These are phyloP conservation scores for Cerioporus squamosus DNA, from an alignment of 1,284 basidiomycete species.

Conservation along the genomic window DNA sequence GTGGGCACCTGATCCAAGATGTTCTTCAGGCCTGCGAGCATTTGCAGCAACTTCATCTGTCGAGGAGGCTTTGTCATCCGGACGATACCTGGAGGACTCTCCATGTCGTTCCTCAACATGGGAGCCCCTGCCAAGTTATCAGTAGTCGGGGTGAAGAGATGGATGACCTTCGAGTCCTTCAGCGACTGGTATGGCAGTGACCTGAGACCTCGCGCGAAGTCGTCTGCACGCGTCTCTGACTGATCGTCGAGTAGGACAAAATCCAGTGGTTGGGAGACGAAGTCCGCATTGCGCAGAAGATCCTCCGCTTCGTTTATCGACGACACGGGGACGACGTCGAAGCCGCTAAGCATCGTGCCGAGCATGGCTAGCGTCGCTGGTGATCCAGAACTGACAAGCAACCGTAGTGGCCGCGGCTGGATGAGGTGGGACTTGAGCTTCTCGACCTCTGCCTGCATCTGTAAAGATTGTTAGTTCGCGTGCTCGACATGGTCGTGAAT, in stretches of 20 bases:
- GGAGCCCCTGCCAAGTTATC: slow-evolving; percentile 52
- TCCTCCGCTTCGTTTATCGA: slow-evolving; percentile 51
- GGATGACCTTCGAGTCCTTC: slow-evolving; percentile 64
- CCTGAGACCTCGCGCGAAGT: slow-evolving; percentile 52
- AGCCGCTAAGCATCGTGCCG: slow-evolving; percentile 58
- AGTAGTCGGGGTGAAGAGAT: slow-evolving; percentile 72
- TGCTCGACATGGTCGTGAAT: background rate
- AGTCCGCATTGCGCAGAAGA: slow-evolving; percentile 41
- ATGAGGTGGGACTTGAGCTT: slow-evolving; percentile 48
- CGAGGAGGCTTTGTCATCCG: slow-evolving; percentile 75
- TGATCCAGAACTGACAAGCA: slow-evolving; percentile 65
- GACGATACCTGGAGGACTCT: slow-evolving; percentile 51
- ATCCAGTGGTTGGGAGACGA: slow-evolving; percentile 47
- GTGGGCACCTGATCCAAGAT: slow-evolving; percentile 47
- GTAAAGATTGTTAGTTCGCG: background rate
- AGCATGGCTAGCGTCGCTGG: slow-evolving; percentile 58
- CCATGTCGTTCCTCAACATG: slow-evolving; percentile 49
- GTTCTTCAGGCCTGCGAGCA: slow-evolving; percentile 62
- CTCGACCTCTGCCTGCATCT: slow-evolving; percentile 48
- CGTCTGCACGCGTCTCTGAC: slow-evolving; percentile 58
- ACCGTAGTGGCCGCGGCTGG: slow-evolving; percentile 47
- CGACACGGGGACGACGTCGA: slow-evolving; percentile 48
- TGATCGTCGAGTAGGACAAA: slow-evolving; percentile 72
- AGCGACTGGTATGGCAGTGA: slow-evolving; percentile 43
- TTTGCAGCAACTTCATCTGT: slow-evolving; percentile 59